Evolutionary conservation across 305 asterid genomes (phyloP).

Genomic region (Ajuga reptans): DNA sequence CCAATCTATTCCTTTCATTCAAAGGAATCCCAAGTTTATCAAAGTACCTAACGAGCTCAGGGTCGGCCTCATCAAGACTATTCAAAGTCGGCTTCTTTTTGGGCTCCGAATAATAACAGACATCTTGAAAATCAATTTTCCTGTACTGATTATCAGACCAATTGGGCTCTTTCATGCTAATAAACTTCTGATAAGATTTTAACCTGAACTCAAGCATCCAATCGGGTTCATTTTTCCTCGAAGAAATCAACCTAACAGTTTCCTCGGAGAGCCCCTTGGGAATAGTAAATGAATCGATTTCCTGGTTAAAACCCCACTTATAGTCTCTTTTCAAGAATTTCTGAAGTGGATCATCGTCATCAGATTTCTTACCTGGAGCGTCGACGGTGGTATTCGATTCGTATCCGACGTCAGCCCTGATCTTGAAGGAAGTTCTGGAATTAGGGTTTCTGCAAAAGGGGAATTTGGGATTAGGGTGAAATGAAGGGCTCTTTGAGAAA

Average conservation of each 20-base stretch:
- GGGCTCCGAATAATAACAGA: conserved; percentile 83
- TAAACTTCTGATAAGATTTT: conserved; percentile 57
- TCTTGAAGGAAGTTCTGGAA: conserved; percentile 39
- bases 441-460: conserved; percentile 28
- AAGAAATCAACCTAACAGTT: conserved; percentile 71
- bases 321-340: conserved; percentile 73
- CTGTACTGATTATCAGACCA: conserved; percentile 90
- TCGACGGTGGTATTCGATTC: conserved; percentile 48
- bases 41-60: conserved; percentile 69
- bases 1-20: conserved; percentile 73
- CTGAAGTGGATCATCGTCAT: conserved; percentile 59
- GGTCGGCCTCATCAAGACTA: conserved; percentile 84
- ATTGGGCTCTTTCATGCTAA: conserved; percentile 63
- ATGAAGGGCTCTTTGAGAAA: conserved; percentile 22
- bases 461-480: conserved; percentile 30
- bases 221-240: conserved; percentile 64
- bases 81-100: conserved; percentile 74
- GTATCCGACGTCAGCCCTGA: conserved; percentile 64
- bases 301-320: conserved; percentile 77
- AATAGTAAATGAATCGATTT: conserved; percentile 73
- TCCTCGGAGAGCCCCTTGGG: conserved; percentile 84
- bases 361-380: conserved; percentile 47
- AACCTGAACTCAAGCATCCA: conserved; percentile 87
- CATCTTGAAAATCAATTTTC: conserved; percentile 56
- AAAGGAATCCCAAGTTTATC: conserved; percentile 79